Percentiles rank a stretch among this genome's conserved stretches.
phyloP scores from a whole-genome alignment of 2,329 filamentous ascomycete genomes.

The Hyphodiscus sp. region DNA sequence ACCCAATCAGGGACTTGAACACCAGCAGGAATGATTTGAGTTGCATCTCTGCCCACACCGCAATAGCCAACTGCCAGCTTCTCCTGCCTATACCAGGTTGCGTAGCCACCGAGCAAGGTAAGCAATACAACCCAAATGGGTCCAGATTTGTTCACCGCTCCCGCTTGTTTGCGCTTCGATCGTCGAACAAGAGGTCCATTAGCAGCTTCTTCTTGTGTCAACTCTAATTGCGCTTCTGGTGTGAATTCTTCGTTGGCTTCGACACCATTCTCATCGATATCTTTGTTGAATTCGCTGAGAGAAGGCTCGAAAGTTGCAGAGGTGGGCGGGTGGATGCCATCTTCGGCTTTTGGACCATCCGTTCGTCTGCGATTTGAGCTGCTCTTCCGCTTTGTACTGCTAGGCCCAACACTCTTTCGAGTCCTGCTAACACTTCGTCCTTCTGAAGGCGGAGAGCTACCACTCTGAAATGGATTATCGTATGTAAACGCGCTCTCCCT shows the following conservation, averaged over 20 bases:
- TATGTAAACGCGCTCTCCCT: conserved; percentile 68
- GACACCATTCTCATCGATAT: conserved; percentile 40
- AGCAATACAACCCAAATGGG: conserved; percentile 67
- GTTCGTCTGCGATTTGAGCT: conserved; percentile 43
- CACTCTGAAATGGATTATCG: conserved; percentile 91
- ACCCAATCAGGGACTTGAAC: conserved; percentile 66
- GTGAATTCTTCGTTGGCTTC: conserved; percentile 89
- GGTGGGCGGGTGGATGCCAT: conserved; percentile 45
- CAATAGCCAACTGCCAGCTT: conserved; percentile 97
- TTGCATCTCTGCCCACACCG: conserved; percentile 65
- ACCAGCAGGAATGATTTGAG: conserved; percentile 38
- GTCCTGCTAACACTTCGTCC: conserved; percentile 44
- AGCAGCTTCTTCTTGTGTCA: conserved; percentile 61
- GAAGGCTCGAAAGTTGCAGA: conserved; percentile 55
- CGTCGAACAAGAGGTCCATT: conserved; percentile 42
- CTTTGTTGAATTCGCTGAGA: conserved; percentile 36
- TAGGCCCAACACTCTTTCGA: conserved; percentile 28
- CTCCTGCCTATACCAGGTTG: conserved; percentile 83
- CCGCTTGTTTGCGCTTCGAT: conserved; percentile 36
- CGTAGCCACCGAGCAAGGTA: conserved; percentile 65
- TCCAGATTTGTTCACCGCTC: conserved; percentile 47
- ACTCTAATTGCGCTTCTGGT: conserved; percentile 77
- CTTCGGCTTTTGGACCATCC: conserved; percentile 38
- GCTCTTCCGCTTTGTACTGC: conserved; percentile 34
- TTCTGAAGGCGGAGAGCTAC: conserved; percentile 59